A percentile compares a stretch with the other conserved stretches of the same genome.
Evolutionary conservation across 1,284 basidiomycete genomes (phyloP).

Genomic region (Trametes polyzona): DNA sequence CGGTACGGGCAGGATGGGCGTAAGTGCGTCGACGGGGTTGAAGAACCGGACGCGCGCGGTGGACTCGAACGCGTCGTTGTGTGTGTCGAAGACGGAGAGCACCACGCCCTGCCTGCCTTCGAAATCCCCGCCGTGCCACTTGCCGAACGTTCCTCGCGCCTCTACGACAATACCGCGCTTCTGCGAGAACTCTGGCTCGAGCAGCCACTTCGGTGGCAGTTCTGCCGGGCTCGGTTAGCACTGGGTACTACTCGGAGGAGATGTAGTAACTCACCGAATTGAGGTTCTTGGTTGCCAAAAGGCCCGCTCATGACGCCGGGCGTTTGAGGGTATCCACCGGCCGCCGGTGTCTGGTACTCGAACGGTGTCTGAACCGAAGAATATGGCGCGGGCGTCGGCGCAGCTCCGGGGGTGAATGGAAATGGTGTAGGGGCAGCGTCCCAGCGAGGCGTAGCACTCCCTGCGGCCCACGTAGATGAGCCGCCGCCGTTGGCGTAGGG

Average conservation of each 20-base stretch:
- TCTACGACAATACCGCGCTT: conserved; percentile 49
- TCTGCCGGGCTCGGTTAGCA: conserved; percentile 18
- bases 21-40: conserved; percentile 27
- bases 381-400: conserved; percentile 27
- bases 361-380: conserved; percentile 48
- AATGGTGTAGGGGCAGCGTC: conserved; percentile 22
- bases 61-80: conserved; percentile 35
- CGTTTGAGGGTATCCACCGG: conserved; percentile 41
- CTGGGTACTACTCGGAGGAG: not conserved
- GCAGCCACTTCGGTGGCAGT: conserved; percentile 46
- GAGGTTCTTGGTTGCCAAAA: conserved; percentile 11
- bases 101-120: conserved; percentile 54
- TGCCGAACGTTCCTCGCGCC: conserved; percentile 50
- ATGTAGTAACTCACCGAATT: conserved; percentile 15
- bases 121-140: conserved; percentile 58
- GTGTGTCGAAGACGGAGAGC: conserved; percentile 40
- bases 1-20: conserved; percentile 32
- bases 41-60: conserved; percentile 37
- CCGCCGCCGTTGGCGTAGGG: conserved; percentile 53
- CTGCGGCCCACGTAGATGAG: conserved; percentile 32
- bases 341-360: conserved; percentile 44
- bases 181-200: conserved; percentile 44
- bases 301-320: conserved; percentile 50
- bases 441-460: conserved; percentile 35
- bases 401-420: conserved; percentile 18